Evolutionary conservation across 129 eudicot species (phyloP), one percentile per base, ranked within the genome.

Genomic region (Solidago caesia): DNA sequence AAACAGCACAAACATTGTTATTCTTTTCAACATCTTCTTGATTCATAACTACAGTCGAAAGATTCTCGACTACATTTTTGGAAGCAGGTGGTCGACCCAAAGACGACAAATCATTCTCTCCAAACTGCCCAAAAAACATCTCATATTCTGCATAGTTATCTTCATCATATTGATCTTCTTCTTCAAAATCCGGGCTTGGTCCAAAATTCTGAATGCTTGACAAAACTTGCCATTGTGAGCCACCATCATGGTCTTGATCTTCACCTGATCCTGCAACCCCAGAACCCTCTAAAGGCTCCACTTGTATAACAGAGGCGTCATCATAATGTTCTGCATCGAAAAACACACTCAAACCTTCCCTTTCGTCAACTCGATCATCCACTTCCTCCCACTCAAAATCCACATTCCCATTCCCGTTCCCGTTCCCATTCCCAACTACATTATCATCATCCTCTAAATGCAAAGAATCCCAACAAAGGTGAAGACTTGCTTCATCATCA

Each of bases 361-460:
- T 73, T 58, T 83, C 91, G 48, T 86, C 83, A 14, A 71, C 69
- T 76, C 79, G 61, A 13, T 77, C 82, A 43, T 78, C 83, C 33
- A 89, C 89, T 79, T 89, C 96, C 69, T 89, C 96, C 96, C 96
- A 89, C 57, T 84, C 88, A 3, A 84, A 84, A 69, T 86, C 91
- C 15, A 73, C 84, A 81, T 80, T 80, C 0, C 13, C 65, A 77
- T 77, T 79, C 0, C 9, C 66, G 14, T 77, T 79, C 21, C 73
- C 33, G n/a, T 63, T 51, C 4, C 15, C 7, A 7, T 70, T 70
- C 1, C 52, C 42, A 8, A 26, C 51, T 59, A 46, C 52, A 3
- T 65, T 8, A 16, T 44, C 70, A 33, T 77, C 68, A 66, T 86
- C 85, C 6, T 75, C 86, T 46, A 84, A 46, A n/a, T 80, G 84